phyloP scores from a whole-genome alignment of 176 grass and related monocot species.

The Oryza glaberrima region DNA sequence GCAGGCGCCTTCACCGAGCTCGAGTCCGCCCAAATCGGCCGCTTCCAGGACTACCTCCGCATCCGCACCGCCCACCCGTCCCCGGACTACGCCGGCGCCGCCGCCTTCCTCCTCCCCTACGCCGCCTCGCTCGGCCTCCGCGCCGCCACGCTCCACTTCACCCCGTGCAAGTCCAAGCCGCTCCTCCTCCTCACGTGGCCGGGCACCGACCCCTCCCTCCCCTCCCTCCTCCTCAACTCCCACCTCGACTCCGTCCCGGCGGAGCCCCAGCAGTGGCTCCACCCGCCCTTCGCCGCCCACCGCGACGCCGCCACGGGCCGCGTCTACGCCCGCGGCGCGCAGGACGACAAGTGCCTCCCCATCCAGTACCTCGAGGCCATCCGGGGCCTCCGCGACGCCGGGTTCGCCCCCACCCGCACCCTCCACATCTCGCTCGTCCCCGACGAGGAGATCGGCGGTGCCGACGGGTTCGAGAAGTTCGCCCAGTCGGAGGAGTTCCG shows the following conservation, averaged over 20 bases:
- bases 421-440: constrained; percentile 88
- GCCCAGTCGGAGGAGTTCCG: constrained; percentile 64
- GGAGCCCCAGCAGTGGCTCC: constrained; percentile 61
- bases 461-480: constrained; percentile 61
- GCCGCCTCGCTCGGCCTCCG: constrained; percentile 65
- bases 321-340: constrained; percentile 78
- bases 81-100: constrained; percentile 71
- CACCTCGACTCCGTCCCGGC: constrained; percentile 88
- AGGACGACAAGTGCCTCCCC: constrained; percentile 94
- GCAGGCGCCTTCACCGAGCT: constrained; percentile 44
- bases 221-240: constrained; percentile 90
- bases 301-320: constrained; percentile 59
- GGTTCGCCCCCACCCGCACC: constrained; percentile 68
- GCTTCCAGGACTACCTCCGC: constrained; percentile 77
- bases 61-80: constrained; percentile 75
- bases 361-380: constrained; percentile 93
- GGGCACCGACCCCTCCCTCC: constrained; percentile 64
- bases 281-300: constrained; percentile 67
- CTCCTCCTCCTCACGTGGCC: constrained; percentile 83
- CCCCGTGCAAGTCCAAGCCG: constrained; percentile 59
- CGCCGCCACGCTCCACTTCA: constrained; percentile 55
- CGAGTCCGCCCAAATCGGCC: constrained; percentile 63
- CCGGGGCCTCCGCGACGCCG: constrained; percentile 56
- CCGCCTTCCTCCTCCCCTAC: constrained; percentile 73
- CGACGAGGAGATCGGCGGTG: constrained; percentile 80